Conservation (phyloP, 495 filamentous ascomycete genomes). For the Podospora sp. region DNA sequence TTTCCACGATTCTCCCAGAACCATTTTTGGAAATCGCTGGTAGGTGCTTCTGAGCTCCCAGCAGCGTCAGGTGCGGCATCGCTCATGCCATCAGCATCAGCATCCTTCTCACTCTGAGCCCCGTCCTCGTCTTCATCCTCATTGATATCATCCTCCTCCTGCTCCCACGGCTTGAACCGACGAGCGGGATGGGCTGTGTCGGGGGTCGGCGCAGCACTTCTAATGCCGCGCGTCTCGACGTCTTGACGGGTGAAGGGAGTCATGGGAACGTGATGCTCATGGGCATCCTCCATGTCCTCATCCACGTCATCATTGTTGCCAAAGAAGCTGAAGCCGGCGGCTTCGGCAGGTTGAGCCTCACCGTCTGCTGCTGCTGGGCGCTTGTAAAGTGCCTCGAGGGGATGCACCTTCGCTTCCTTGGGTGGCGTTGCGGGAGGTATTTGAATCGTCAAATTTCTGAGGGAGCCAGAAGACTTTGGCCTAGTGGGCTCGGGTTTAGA, state of each 20-base stretch:
- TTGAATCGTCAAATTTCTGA: conserved; percentile 51
- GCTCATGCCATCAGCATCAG: conserved; percentile 34
- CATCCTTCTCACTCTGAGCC: conserved; percentile 28
- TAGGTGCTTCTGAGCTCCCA: conserved; percentile 30
- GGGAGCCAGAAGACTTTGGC: conserved; percentile 48
- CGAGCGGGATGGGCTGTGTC: conserved; percentile 80
- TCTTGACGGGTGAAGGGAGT: conserved; percentile 82
- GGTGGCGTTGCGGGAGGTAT: conserved; percentile 50
- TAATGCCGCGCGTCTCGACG: conserved; percentile 67
- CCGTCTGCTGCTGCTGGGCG: conserved; percentile 51
- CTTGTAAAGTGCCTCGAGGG: conserved; percentile 89
- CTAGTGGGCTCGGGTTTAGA: conserved; percentile 28
- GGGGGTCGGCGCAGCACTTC: conserved; percentile 91
- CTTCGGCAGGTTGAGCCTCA: conserved; percentile 24
- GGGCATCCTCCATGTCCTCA: conserved; percentile 41
- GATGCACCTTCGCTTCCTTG: conserved; percentile 64
- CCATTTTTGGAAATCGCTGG: conserved; percentile 79
- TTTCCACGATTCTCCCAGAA: conserved; percentile 93
- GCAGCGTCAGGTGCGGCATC: conserved; percentile 33
- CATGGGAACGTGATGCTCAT: conserved; percentile 56
- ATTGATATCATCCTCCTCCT: conserved; percentile 42
- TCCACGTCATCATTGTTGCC: conserved; percentile 46
- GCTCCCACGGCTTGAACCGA: conserved; percentile 54
- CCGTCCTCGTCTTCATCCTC: conserved; percentile 43
- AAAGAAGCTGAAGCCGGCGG: conserved; percentile 55